Evolutionary conservation across 2,329 filamentous ascomycete genomes (phyloP).

Genomic region (Didymella segeticola): DNA sequence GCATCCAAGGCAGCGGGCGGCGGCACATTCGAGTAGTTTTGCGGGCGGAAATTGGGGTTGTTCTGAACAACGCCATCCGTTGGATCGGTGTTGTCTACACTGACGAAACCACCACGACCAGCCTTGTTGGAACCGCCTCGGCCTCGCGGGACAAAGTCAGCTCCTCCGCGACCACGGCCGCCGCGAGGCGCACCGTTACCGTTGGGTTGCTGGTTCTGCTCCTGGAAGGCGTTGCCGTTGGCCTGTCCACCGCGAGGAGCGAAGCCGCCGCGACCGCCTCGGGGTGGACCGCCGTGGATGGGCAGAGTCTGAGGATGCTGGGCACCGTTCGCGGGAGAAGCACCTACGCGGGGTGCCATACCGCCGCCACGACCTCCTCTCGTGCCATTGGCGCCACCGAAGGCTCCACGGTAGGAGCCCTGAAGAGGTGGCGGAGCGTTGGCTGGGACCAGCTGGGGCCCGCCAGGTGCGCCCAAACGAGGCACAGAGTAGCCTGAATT

Average conservation of each 20-base stretch:
- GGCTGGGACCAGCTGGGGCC: slow-evolving; percentile 66
- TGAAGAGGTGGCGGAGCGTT: slow-evolving; percentile 63
- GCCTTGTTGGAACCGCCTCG: slow-evolving; percentile 46
- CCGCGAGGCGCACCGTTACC: slow-evolving; percentile 39
- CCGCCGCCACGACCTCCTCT: slow-evolving; percentile 51
- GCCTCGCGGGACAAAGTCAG: slow-evolving; percentile 49
- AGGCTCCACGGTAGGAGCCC: slow-evolving; percentile 65
- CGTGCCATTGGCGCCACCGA: slow-evolving; percentile 54
- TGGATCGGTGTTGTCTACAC: slow-evolving; percentile 59
- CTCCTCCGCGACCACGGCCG: slow-evolving; percentile 29
- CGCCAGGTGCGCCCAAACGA: slow-evolving; percentile 63
- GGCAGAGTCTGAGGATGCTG: slow-evolving; percentile 46
- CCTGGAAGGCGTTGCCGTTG: slow-evolving; percentile 34
- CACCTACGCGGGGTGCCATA: slow-evolving; percentile 39
- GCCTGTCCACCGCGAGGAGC: slow-evolving; percentile 43
- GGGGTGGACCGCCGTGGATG: slow-evolving; percentile 48
- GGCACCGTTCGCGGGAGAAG: slow-evolving; percentile 32
- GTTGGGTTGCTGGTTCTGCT: slow-evolving; percentile 34
- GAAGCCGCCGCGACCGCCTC: slow-evolving; percentile 49
- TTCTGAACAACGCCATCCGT: slow-evolving; percentile 60
- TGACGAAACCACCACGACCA: slow-evolving; percentile 54
- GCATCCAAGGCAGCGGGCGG: slow-evolving; percentile 45
- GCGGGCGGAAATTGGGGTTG: slow-evolving; percentile 64
- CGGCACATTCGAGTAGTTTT: slow-evolving; percentile 50
- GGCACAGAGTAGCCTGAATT: slow-evolving; percentile 60